A percentile compares a stretch with the other conserved stretches of the same genome.
Evolutionary conservation across 179 eudicot species (phyloP).

Genomic region (Patellifolia procumbens): DNA sequence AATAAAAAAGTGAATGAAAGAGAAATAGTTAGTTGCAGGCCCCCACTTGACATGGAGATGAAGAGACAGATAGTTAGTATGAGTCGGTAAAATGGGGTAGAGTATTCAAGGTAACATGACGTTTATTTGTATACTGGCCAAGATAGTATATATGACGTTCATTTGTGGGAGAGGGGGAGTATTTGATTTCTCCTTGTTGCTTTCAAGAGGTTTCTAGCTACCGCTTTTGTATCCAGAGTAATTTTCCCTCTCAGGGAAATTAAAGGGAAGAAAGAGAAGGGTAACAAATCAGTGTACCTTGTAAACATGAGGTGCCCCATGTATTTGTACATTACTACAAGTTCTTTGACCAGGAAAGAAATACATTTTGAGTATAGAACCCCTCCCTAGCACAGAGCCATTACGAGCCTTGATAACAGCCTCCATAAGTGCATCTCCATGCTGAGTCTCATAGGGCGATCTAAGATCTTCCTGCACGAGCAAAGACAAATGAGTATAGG

Average conservation of each 20-base stretch:
- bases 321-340: conserved; percentile 80
- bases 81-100: too few species aligned
- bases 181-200: not conserved
- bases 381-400: conserved; percentile 92
- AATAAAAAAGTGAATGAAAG: too few species aligned
- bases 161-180: not conserved
- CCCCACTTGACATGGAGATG: too few species aligned
- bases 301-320: conserved; percentile 94
- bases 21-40: too few species aligned
- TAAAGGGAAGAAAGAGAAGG: not conserved
- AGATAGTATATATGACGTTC: too few species aligned
- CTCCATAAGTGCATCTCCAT: conserved; percentile 98
- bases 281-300: conserved; percentile 49
- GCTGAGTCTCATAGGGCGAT: conserved; percentile 84
- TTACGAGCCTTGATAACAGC: conserved; percentile 80
- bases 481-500: conserved; percentile 5
- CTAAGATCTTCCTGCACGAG: conserved; percentile 73
- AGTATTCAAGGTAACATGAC: too few species aligned
- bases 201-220: not conserved
- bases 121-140: too few species aligned
- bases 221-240: not conserved
- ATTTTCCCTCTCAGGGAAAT: not conserved
- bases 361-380: conserved; percentile 88
- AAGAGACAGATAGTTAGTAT: too few species aligned
- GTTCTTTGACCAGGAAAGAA: conserved; percentile 98